Conservation (phyloP, 1,284 basidiomycete genomes). For the Mixia osmundae region DNA sequence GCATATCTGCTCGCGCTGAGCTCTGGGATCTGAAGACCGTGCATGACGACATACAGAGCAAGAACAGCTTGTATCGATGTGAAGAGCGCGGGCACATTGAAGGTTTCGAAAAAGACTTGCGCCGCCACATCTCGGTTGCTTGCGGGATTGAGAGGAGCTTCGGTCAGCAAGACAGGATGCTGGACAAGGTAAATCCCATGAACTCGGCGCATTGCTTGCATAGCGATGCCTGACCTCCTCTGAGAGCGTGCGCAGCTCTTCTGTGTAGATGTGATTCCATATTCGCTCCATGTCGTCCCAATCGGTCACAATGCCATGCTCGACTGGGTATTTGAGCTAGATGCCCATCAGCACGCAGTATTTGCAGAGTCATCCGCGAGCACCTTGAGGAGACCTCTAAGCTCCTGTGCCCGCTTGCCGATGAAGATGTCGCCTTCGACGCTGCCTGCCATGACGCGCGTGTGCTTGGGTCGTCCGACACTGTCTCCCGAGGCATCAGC, state of each 20-base stretch:
- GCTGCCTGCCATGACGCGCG: constrained; percentile 81
- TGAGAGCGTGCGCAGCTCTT: constrained; percentile 75
- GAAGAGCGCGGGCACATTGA: constrained; percentile 95
- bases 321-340: constrained; percentile 68
- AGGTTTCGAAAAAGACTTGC: constrained; percentile 96
- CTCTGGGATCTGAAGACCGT: constrained; percentile 4
- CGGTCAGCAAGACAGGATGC: constrained; percentile 88
- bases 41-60: constrained; percentile 41
- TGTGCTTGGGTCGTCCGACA: constrained; percentile 83
- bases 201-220: background rate
- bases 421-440: constrained; percentile 84
- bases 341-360: background rate
- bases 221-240: constrained; percentile 48
- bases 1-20: constrained; percentile 45
- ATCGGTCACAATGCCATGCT: constrained; percentile 42
- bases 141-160: constrained; percentile 83
- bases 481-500: constrained; percentile 26
- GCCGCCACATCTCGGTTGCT: constrained; percentile 84
- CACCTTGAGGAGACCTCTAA: constrained; percentile 77
- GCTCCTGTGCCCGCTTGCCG: constrained; percentile 75
- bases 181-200: constrained; percentile 21
- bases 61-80: constrained; percentile 93
- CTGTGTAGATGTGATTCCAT: constrained; percentile 89
- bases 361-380: background rate
- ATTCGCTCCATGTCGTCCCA: constrained; percentile 99